Evolutionary conservation across 176 grass and related monocot species (phyloP), one percentile per base, ranked within the genome.

Genomic region (Bothriochloa decipiens): DNA sequence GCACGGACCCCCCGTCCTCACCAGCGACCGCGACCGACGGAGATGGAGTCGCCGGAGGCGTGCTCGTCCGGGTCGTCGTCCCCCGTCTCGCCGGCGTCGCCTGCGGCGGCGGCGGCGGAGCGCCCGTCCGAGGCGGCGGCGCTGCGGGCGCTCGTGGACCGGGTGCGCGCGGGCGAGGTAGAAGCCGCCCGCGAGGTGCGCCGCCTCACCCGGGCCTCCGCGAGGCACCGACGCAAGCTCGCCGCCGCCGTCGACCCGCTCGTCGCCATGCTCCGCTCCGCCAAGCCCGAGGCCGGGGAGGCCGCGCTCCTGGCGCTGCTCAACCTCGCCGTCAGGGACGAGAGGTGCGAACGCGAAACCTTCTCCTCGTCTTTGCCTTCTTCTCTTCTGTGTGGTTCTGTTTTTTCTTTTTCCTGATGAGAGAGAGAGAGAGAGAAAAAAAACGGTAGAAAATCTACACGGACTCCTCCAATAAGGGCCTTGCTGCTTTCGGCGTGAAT

Each of bases 271-370:
- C 93, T 99, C n/a, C 87, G 86, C 53, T 85, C 80, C 49, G 83
- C 41, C 4, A 22, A 8, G 12, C 46, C 53, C 1, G 87, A 65
- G 10, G 85, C 79, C 10, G 86, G 88, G 3, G 90, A 90, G 83
- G 88, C 92, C 41, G 94, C 86, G 65, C 92, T 97, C 40, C 90
- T 97, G 61, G 92, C 95, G 49, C 90, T 97, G 55, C 92, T 97
- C 80, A 97, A 97, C 89, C 95, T 97, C 80, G 95, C 95, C 63
- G 92, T 97, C 80, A 75, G 70, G 65, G 92, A 97, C 80, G 88
- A 97, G 72, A 94, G 92, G 94, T 97, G 46, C 15, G 55, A 10
- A 8, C 18, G 53, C 55, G 29, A 0, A 23, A 20, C 58, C 67
- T 8, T 40, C 43, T 33, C 36, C 8, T 29, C 2, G 16, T 4